Conservation (phyloP, 768 basidiomycete genomes). For the Auricularia sp. region DNA sequence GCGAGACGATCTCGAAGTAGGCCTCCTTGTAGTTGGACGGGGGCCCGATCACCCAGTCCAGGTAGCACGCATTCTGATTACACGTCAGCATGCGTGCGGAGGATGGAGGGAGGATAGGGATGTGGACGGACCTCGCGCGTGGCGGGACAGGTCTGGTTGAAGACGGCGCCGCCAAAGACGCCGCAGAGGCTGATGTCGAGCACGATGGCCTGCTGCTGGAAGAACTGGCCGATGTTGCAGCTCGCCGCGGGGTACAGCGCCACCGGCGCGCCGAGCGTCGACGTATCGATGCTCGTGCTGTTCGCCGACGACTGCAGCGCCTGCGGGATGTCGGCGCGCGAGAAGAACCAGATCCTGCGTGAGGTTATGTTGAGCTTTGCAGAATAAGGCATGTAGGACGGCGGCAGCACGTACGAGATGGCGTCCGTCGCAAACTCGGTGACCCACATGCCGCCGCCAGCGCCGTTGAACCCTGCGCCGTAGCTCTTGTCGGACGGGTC, state of each 20-base stretch:
- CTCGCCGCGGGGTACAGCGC: conserved; percentile 55
- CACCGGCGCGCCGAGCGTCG: conserved; percentile 53
- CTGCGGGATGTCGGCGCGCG: conserved; percentile 37
- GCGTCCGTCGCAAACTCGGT: conserved; percentile 60
- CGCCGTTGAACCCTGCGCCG: conserved; percentile 54
- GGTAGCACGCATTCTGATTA: conserved; percentile 42
- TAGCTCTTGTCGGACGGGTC: conserved; percentile 49
- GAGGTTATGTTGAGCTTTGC: conserved; percentile 4
- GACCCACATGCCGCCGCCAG: conserved; percentile 65
- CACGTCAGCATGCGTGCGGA: not conserved
- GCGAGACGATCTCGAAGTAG: conserved; percentile 61
- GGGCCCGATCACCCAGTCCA: conserved; percentile 56
- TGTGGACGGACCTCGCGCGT: not conserved
- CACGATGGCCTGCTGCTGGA: conserved; percentile 21
- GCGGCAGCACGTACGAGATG: conserved; percentile 41
- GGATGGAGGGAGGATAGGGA: too few species aligned
- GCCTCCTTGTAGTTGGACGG: conserved; percentile 53
- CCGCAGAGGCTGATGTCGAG: conserved; percentile 14
- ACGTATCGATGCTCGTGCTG: conserved; percentile 37
- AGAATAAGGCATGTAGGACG: not conserved
- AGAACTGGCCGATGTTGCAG: conserved; percentile 33
- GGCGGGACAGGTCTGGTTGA: conserved; percentile 6
- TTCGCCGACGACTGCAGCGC: conserved; percentile 39
- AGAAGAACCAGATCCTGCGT: conserved; percentile 5
- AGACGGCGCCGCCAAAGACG: conserved; percentile 8